phyloP scores from a whole-genome alignment of 2,329 filamentous ascomycete genomes.

The Venturia carpophila region DNA sequence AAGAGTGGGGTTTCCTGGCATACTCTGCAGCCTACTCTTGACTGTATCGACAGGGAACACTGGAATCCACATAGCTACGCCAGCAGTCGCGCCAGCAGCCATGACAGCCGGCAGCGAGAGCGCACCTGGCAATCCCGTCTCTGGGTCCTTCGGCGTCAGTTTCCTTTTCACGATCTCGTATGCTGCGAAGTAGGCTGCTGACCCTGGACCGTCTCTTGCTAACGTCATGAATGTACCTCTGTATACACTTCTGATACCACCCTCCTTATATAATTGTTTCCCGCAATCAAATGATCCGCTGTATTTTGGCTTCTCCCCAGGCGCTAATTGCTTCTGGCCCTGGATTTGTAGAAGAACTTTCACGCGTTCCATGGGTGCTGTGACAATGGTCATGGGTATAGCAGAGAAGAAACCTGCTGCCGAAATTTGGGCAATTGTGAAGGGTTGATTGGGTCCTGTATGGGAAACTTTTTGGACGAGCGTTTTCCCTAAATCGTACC shows the following conservation, averaged over 20 bases:
- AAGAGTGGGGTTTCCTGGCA: slow-evolving; percentile 75
- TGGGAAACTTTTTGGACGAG: slow-evolving; percentile 64
- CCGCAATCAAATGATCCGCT: slow-evolving; percentile 82
- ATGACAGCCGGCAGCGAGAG: slow-evolving; percentile 77
- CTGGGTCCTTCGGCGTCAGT: slow-evolving; percentile 73
- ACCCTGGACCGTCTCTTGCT: slow-evolving; percentile 86
- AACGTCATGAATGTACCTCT: slow-evolving; percentile 84
- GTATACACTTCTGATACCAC: slow-evolving; percentile 86
- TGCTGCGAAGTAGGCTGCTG: slow-evolving; percentile 90
- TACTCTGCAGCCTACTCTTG: slow-evolving; percentile 88
- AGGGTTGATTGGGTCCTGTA: slow-evolving; percentile 56
- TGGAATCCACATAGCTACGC: slow-evolving; percentile 98
- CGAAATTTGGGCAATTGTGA: slow-evolving; percentile 79
- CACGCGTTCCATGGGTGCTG: slow-evolving; percentile 97
- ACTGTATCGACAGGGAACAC: slow-evolving; percentile 97
- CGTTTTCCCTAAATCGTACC: slow-evolving; percentile 90
- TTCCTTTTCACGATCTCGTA: slow-evolving; percentile 92
- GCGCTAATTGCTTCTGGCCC: slow-evolving; percentile 74
- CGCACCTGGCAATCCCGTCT: slow-evolving; percentile 63
- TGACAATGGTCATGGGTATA: slow-evolving; percentile 94
- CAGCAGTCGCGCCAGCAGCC: slow-evolving; percentile 78
- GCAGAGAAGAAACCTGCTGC: slow-evolving; percentile 91
- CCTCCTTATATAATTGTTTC: slow-evolving; percentile 83
- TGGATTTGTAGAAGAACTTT: slow-evolving; percentile 98
- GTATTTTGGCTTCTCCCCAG: slow-evolving; percentile 91